phyloP scores from a whole-genome alignment of 345 rosid species.

The Pistacia integerrima region DNA sequence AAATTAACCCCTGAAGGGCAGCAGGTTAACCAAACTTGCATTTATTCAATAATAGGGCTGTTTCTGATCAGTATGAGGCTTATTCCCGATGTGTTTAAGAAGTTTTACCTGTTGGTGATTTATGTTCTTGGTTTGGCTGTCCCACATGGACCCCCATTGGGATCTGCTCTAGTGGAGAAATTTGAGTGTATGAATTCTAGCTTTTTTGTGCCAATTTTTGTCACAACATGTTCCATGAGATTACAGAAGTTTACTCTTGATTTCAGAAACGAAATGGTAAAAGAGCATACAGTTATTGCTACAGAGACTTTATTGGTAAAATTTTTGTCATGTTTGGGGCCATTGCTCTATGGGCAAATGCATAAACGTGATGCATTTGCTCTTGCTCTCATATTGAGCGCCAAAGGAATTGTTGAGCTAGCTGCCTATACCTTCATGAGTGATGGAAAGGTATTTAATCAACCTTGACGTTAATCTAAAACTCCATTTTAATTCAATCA shows the following conservation, averaged over 20 bases:
- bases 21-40: background rate
- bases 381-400: background rate
- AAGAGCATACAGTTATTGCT: background rate
- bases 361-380: slow-evolving; percentile 8
- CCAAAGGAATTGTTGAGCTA: background rate
- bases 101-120: background rate
- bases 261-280: accelerated
- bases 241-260: background rate
- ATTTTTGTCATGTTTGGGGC: background rate
- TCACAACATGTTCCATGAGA: slow-evolving; percentile 26
- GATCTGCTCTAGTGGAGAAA: slow-evolving; percentile 29
- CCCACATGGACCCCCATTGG: slow-evolving; percentile 33
- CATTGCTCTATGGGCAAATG: slow-evolving; percentile 5
- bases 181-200: slow-evolving; percentile 21
- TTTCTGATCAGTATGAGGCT: background rate
- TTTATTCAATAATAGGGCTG: background rate
- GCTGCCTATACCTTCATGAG: background rate
- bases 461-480: background rate
- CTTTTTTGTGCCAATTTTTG: slow-evolving; percentile 21
- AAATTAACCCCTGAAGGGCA: slow-evolving; percentile 3
- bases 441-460: background rate
- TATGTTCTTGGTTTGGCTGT: slow-evolving; percentile 22
- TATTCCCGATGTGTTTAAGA: background rate
- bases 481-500: background rate
- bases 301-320: background rate